Conservation (phyloP, 768 basidiomycete species). For the button mushroom (Agaricus bisporus) region DNA sequence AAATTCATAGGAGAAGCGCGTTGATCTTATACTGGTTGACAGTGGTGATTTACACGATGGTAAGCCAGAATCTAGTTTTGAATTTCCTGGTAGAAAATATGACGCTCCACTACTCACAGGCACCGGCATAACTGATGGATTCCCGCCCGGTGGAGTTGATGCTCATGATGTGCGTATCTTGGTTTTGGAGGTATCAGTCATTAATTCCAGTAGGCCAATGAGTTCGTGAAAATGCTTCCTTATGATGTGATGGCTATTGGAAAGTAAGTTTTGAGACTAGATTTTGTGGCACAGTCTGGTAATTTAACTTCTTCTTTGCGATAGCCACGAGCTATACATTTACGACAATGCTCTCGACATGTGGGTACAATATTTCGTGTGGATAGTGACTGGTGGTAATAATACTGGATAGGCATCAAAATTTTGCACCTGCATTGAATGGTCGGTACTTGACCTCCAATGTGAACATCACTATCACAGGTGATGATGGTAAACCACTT, state of each 20-base stretch:
- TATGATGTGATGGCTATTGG: conserved; percentile 85
- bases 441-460: conserved; percentile 82
- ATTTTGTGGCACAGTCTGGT: too few relatives aligned
- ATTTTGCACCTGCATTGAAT: conserved; percentile 59
- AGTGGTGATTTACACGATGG: conserved; percentile 78
- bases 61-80: not conserved
- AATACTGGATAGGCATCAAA: conserved; percentile 38
- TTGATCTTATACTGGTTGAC: conserved; percentile 80
- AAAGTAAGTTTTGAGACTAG: conserved; percentile 45
- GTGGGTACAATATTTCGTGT: conserved; percentile 23
- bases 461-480: conserved; percentile 71
- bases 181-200: not conserved
- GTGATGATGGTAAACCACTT: conserved; percentile 30
- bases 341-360: conserved; percentile 65
- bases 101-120: conserved; percentile 29
- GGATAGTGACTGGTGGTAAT: not conserved
- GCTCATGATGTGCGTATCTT: conserved; percentile 54
- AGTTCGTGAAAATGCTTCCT: conserved; percentile 64
- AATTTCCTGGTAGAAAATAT: not conserved
- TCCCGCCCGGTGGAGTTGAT: conserved; percentile 62
- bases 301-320: not conserved
- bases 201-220: conserved; percentile 46
- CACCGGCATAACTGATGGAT: conserved; percentile 75
- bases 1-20: conserved; percentile 47
- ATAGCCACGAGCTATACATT: conserved; percentile 77